These are phyloP conservation scores for Aureobasidium mangrovei DNA, from an alignment of 2,329 filamentous ascomycete species.

Conservation along the genomic window DNA sequence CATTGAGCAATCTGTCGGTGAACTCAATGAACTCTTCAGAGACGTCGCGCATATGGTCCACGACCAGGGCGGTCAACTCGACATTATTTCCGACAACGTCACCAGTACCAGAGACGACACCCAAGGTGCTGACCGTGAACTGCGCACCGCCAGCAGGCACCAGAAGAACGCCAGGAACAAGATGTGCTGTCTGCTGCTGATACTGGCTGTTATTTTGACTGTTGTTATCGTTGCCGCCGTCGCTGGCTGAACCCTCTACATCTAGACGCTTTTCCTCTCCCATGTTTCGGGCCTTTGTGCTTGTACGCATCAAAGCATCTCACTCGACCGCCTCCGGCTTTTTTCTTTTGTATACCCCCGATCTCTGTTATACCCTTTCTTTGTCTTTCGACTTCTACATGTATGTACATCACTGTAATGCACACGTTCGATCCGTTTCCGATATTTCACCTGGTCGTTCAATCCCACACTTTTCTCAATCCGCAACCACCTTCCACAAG, in stretches of 20 bases:
- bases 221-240: conserved; percentile 84
- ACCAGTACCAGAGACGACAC: conserved; percentile 75
- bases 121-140: conserved; percentile 73
- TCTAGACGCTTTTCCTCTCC: background rate
- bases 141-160: conserved; percentile 77
- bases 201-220: conserved; percentile 78
- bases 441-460: background rate
- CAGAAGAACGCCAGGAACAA: conserved; percentile 94
- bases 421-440: background rate
- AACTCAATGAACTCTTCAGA: conserved; percentile 91
- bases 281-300: background rate
- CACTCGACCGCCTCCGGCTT: background rate
- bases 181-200: conserved; percentile 82
- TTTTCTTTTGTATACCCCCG: background rate
- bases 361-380: conserved; percentile 6
- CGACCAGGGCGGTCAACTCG: conserved; percentile 83
- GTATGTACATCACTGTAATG: background rate
- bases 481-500: too few species aligned
- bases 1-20: conserved; percentile 91
- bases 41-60: conserved; percentile 97
- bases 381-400: background rate
- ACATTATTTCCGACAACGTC: conserved; percentile 82
- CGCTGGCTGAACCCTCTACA: conserved; percentile 46
- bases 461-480: background rate
- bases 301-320: too few species aligned